Evolutionary conservation across 2,329 filamentous ascomycete species (phyloP), one percentile per base, ranked within the genome.

Genomic region (Aspergillus quadricinctus): DNA sequence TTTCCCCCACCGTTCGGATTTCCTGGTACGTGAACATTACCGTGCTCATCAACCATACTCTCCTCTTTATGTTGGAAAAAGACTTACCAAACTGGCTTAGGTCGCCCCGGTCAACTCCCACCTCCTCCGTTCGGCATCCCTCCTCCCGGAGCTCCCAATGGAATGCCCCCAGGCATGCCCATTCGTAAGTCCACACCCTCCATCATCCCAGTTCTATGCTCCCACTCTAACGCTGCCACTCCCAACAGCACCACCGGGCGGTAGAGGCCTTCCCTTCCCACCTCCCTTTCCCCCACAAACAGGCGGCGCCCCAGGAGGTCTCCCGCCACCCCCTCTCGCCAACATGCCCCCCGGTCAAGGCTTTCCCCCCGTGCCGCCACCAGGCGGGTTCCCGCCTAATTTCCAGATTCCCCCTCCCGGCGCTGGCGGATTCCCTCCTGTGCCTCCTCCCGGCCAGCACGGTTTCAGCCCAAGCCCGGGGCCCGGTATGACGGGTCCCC

Each of bases 121-220:
- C 84, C 84, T 55, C 85, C 84, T 48, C 84, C 83, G 27, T 87
- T 86, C 65, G 81, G 80, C 55, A 75, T 79, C 60, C 78, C 79
- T 52, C 68, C 78, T 41, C 70, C 69, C 29, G 75, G 74, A 50
- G 73, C 64, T 37, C 70, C 73, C 55, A 72, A 72, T 40, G 74
- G 65, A 37, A 64, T 17, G 14, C 31, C 69, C 29, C 74, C 74
- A 49, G 77, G 72, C 61, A 71, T 79, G 66, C 77, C 62, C 52
- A 78, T 83, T 70, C 83, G 83, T 86, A 83, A 67, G 82, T 80
- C 23, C 35, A 8, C 31, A 21, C 52, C 21, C 28, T 23, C 35
- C 3, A 41, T 23, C 29, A 31, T 19, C 19, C 19, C 19, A 19
- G 23, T 25, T 10, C 21, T n/a, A 14, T 45, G n/a, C 28, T 52